Evolutionary conservation across 805 yeast species (phyloP), one percentile per base, ranked within the genome.

Genomic region (Lipomyces spencermartinsiae): DNA sequence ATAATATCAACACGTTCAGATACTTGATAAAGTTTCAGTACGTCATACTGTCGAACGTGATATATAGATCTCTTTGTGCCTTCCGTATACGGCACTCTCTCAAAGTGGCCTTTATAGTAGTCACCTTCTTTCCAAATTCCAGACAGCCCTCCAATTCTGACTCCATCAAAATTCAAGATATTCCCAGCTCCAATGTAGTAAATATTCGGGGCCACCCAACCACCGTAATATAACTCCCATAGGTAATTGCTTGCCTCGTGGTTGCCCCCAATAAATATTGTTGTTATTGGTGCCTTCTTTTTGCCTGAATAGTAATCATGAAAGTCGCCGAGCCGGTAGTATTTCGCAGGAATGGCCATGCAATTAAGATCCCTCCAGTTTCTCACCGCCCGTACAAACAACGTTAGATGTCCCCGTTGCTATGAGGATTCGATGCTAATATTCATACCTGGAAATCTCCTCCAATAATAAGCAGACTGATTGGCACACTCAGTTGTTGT

Each of bases 261-360:
- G 78, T 95, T 95, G 0, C 99, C 99, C 2, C 99, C 98, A 55
- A 95, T 86, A 72, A 94, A 90, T 0, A 95, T 73, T 0, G 98
- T 94, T 39, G 87, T 78, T 0, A 89, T 82, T 0, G 97, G 97
- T 0, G 97, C 97, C 35, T 63, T 77, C 59, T 79, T 80, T 22
- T 74, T 71, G 0, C 94, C 92, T 0, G 75, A 76, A 74, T 91
- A 91, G 76, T 93, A 94, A 31, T 84, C 80, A 57, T 85, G 86
- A 77, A 94, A 95, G 73, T 94, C 97, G 1, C 97, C 97, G 73
- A 92, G 75, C 55, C 77, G 77, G 58, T 85, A 83, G 78, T 90
- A 95, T 77, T 94, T 94, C 0, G 80, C 79, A 0, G 99, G 99
- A 9, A 92, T 92, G 34, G 91, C 85, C 73, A 93, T 84, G 58